Conservation (phyloP, 345 rosid species). For the Cardiospermum halicacabum region DNA sequence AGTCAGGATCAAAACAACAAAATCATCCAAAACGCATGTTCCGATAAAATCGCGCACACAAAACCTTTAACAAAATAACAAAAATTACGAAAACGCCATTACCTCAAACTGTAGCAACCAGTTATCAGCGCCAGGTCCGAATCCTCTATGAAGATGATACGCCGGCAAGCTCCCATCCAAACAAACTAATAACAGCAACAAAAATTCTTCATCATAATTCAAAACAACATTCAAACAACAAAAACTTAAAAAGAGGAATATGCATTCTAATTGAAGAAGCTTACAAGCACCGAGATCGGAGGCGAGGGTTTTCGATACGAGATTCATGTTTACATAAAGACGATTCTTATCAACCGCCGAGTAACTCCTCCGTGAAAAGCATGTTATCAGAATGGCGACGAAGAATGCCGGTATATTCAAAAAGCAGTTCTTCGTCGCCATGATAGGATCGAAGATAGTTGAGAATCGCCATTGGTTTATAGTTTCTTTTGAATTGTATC, state of each 20-base stretch:
- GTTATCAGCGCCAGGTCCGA: constrained; percentile 66
- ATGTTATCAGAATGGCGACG: constrained; percentile 20
- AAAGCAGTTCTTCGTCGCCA: too few species aligned
- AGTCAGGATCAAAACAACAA: too few species aligned
- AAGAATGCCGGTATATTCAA: too few species aligned
- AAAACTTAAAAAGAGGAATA: not conserved
- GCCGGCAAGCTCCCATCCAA: constrained; percentile 97
- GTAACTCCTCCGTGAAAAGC: constrained; percentile 18
- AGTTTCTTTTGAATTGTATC: too few species aligned
- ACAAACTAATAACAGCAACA: constrained; percentile 46
- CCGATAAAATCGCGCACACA: too few species aligned
- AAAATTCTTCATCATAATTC: not conserved
- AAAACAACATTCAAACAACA: not conserved
- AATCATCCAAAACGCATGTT: too few species aligned
- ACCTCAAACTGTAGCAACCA: constrained; percentile 98
- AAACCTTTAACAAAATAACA: not conserved
- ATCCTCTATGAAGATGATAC: constrained; percentile 75
- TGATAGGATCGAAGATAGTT: too few species aligned
- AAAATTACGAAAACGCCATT: constrained; percentile 9
- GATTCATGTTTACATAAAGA: constrained; percentile 66
- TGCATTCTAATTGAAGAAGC: constrained; percentile 14
- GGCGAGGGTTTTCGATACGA: constrained; percentile 65
- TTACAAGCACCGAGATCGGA: constrained; percentile 62
- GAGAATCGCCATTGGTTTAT: too few species aligned
- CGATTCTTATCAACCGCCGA: constrained; percentile 18